A percentile compares a stretch with the other conserved stretches of the same genome.
These are phyloP conservation scores for Austropuccinia psidii DNA, from an alignment of 1,284 basidiomycete genomes.

Conservation along the genomic window DNA sequence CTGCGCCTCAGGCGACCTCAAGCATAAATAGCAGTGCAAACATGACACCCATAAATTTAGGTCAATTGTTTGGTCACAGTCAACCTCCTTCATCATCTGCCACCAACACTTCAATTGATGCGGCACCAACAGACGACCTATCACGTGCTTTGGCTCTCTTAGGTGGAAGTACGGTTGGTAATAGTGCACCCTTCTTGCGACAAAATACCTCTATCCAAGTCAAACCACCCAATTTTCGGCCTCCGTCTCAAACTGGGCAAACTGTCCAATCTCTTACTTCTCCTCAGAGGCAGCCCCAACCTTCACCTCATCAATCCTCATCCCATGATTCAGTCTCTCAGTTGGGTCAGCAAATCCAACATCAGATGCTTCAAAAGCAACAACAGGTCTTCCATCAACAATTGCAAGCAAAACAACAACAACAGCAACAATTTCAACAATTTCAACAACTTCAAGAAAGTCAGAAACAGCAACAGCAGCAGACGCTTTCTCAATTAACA, in stretches of 20 bases:
- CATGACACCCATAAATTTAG: background rate
- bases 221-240: background rate
- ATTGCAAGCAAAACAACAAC: background rate
- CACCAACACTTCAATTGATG: background rate
- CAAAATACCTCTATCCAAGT: background rate
- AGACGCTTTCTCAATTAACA: background rate
- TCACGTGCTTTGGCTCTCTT: constrained; percentile 11
- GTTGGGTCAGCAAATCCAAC: background rate
- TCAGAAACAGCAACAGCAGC: constrained; percentile 11
- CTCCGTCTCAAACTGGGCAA: background rate
- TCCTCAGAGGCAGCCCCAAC: background rate
- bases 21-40: background rate
- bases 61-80: background rate
- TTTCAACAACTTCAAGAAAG: constrained; percentile 13
- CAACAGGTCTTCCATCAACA: constrained; percentile 19
- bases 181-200: background rate
- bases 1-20: background rate
- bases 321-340: background rate
- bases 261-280: too few relatives aligned
- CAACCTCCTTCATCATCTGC: constrained; percentile 1
- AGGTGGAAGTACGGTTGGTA: background rate
- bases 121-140: constrained; percentile 12
- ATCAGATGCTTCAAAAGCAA: constrained; percentile 2
- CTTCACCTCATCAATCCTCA: constrained; percentile 1
- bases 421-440: constrained; percentile 19